phyloP scores from a whole-genome alignment of 306 rosid species.

The Cucumis cinereus region DNA sequence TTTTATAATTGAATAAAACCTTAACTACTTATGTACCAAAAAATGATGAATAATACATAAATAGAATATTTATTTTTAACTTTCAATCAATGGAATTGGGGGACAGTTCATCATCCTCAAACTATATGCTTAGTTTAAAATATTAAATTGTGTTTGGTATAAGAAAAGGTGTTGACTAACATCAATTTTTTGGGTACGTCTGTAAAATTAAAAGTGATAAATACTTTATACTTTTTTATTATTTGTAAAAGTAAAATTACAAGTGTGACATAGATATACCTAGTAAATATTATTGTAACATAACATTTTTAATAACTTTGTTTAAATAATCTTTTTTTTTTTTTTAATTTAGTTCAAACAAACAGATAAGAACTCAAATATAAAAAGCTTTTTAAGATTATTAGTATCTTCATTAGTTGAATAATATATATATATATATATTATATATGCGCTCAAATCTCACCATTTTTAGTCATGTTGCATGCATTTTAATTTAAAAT shows the following conservation, averaged over 20 bases:
- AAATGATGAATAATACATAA: not conserved
- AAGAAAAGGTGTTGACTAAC: not conserved
- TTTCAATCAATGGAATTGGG: not conserved
- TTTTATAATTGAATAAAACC: not conserved
- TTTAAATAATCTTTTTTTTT: not conserved
- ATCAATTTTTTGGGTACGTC: not conserved
- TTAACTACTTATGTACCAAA: not conserved
- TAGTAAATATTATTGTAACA: not conserved
- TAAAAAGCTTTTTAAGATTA: not conserved
- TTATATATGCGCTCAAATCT: not conserved
- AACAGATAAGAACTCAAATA: not conserved
- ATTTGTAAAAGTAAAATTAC: not conserved
- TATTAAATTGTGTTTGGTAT: not conserved
- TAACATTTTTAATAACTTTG: not conserved
- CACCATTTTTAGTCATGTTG: not conserved
- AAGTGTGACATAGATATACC: not conserved
- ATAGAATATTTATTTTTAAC: not conserved
- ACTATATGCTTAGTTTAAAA: not conserved
- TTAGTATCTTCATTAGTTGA: not conserved
- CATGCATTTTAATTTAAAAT: not conserved
- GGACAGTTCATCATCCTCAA: not conserved
- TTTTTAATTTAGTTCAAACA: not conserved
- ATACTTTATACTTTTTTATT: not conserved
- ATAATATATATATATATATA: too few species aligned
- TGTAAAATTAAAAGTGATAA: not conserved